A percentile compares a stretch with the other conserved stretches of the same genome.
phyloP scores from a whole-genome alignment of 768 basidiomycete genomes.

The Tulasnella sp. region DNA sequence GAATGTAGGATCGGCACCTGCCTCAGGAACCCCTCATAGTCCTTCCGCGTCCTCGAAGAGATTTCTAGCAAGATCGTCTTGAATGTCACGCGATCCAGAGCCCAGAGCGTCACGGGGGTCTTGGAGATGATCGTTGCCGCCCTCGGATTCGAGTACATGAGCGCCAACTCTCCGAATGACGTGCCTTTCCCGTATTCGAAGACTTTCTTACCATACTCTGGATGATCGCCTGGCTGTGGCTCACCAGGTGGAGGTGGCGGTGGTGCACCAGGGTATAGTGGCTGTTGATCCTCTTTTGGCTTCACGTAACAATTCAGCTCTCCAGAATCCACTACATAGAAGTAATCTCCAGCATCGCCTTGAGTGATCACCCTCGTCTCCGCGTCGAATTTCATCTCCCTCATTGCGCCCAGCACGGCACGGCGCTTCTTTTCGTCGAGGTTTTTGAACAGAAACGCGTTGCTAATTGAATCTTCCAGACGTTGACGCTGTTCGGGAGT shows the following conservation, averaged over 20 bases:
- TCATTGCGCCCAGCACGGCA: conserved; percentile 92
- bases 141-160: conserved; percentile 97
- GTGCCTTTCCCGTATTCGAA: conserved; percentile 72
- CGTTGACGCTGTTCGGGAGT: conserved; percentile 71
- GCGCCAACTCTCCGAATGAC: conserved; percentile 90
- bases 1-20: conserved; percentile 80
- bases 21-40: conserved; percentile 95
- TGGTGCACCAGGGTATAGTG: conserved; percentile 23
- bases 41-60: conserved; percentile 78
- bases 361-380: conserved; percentile 92
- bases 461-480: conserved; percentile 75
- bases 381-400: conserved; percentile 57
- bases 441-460: conserved; percentile 91
- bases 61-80: conserved; percentile 93
- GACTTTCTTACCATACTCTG: conserved; percentile 69
- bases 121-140: conserved; percentile 87
- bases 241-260: conserved; percentile 43
- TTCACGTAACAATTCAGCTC: conserved; percentile 63
- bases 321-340: conserved; percentile 93
- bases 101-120: conserved; percentile 79
- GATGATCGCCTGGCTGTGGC: conserved; percentile 54
- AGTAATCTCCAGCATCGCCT: conserved; percentile 93
- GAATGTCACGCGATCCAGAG: conserved; percentile 95
- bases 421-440: conserved; percentile 92
- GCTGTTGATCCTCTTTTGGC: conserved; percentile 18